Evolutionary conservation across 2,329 filamentous ascomycete genomes (phyloP), one percentile per base, ranked within the genome.

Genomic region (Aureobasidium sp.): DNA sequence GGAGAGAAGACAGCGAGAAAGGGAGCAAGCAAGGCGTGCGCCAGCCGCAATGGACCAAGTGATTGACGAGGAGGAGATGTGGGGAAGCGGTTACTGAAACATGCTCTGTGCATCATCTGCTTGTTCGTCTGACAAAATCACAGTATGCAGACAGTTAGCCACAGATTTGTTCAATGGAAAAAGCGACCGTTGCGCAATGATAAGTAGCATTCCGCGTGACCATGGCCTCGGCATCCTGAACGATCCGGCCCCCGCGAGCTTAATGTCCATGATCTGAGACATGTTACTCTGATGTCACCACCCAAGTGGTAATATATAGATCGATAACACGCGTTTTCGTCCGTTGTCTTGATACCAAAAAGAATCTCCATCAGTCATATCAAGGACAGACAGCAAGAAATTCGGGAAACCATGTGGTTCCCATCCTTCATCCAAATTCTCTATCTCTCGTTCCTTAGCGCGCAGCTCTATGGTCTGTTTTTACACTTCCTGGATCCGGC

Each of bases 1-100:
- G 57, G 86, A 90, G 63, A 72, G 85, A 24, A 88, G 84, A 76
- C 74, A 78, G 65, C 83, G 81, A 75, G 80, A 75, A 73, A 81
- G 77, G 64, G 68, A 82, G 64, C 76, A 82, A 60, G 80, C 79
- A 55, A 81, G 81, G 71, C 83, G 79, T 47, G 82, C 81, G 3
- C 79, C 80, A 0, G 59, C 79, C 63, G 74, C 80, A 61, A 49
- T 61, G 21, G 67, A 66, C 22, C 66, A 67, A 76, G 81, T 86
- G 8, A 71, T 73, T 69, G 78, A 72, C 58, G 71, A 74, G 21
- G 81, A 86, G 1, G 84, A 88, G 11, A 65, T 86, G 30, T 88
- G 84, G 84, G 60, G 62, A 19, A 50, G 47, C 39, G 64, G 59
- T 30, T 66, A 63, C 8, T 55, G 39, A 51, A 14, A 6, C 19